A percentile compares a stretch with the other conserved stretches of the same genome.
phyloP scores from a whole-genome alignment of 1,284 basidiomycete species.

The Ganoderma sinense region DNA sequence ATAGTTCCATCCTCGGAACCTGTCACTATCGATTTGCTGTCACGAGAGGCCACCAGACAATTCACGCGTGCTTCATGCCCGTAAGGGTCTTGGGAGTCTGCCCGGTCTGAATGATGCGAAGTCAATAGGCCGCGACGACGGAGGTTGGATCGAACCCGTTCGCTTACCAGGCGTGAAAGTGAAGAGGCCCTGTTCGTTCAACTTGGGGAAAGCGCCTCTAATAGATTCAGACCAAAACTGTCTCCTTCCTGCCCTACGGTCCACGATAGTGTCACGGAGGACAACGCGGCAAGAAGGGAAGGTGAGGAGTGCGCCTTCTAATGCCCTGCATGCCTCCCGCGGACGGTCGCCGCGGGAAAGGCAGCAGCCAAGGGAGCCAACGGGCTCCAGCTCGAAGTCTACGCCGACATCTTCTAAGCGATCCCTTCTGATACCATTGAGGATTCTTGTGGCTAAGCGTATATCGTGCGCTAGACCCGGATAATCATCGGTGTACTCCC shows the following conservation, averaged over 20 bases:
- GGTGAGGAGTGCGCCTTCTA: not conserved
- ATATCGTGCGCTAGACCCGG: no score
- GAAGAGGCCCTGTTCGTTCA: not conserved
- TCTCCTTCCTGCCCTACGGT: not conserved
- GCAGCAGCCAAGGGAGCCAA: not conserved
- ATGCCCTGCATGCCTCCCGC: not conserved
- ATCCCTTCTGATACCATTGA: not conserved
- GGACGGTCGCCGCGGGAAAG: not conserved
- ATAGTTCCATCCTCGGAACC: not conserved
- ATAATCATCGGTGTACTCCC: no score
- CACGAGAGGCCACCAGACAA: not conserved
- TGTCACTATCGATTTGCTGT: not conserved
- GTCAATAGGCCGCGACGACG: not conserved
- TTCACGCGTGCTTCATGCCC: not conserved
- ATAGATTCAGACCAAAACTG: not conserved
- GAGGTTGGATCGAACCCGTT: not conserved
- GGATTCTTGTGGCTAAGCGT: not conserved
- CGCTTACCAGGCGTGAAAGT: not conserved
- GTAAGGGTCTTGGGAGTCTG: not conserved
- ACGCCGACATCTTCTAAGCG: not conserved
- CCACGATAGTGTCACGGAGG: not conserved
- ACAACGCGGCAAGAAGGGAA: not conserved
- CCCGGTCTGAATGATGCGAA: not conserved
- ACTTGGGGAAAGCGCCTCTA: not conserved
- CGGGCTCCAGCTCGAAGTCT: not conserved